These are phyloP conservation scores for Camelina hispida DNA, from an alignment of 345 rosid species.

Conservation along the genomic window DNA sequence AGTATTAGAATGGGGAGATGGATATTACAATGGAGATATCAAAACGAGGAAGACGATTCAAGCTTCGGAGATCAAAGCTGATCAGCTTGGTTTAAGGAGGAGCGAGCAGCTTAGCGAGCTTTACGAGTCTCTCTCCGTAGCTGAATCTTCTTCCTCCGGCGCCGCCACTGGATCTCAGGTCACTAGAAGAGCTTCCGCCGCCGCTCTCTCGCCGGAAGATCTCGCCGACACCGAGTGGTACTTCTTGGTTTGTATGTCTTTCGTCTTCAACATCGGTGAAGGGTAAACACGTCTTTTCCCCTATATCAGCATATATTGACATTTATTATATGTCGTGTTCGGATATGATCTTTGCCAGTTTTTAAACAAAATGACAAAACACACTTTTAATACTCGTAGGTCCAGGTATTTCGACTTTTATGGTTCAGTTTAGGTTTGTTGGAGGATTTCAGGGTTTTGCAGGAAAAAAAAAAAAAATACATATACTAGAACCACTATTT, in stretches of 20 bases:
- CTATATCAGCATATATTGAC: constrained; percentile 19
- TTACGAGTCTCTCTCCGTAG: constrained; percentile 63
- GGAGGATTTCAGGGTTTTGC: not conserved
- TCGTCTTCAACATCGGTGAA: constrained; percentile 77
- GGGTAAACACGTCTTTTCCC: constrained; percentile 58
- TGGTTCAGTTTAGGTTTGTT: constrained; percentile 8
- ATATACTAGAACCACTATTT: not conserved
- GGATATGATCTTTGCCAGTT: constrained; percentile 27
- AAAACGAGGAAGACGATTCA: constrained; percentile 89
- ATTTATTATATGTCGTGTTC: constrained; percentile 31
- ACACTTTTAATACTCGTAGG: constrained; percentile 32
- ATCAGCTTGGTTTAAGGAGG: constrained; percentile 70
- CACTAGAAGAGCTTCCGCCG: constrained; percentile 72
- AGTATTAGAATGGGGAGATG: constrained; percentile 84
- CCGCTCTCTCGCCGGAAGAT: constrained; percentile 86
- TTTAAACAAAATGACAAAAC: constrained; percentile 15
- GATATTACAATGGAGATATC: constrained; percentile 94
- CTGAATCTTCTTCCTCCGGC: constrained; percentile 52
- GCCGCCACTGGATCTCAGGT: constrained; percentile 31
- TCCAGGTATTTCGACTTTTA: constrained; percentile 5
- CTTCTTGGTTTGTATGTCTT: constrained; percentile 97
- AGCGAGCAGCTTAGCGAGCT: constrained; percentile 86
- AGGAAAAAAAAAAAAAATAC: too few species aligned
- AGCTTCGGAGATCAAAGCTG: constrained; percentile 67
- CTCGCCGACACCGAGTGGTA: constrained; percentile 97